These are phyloP conservation scores for Colletotrichum plurivorum DNA, from an alignment of 2,329 filamentous ascomycete species.

Conservation along the genomic window DNA sequence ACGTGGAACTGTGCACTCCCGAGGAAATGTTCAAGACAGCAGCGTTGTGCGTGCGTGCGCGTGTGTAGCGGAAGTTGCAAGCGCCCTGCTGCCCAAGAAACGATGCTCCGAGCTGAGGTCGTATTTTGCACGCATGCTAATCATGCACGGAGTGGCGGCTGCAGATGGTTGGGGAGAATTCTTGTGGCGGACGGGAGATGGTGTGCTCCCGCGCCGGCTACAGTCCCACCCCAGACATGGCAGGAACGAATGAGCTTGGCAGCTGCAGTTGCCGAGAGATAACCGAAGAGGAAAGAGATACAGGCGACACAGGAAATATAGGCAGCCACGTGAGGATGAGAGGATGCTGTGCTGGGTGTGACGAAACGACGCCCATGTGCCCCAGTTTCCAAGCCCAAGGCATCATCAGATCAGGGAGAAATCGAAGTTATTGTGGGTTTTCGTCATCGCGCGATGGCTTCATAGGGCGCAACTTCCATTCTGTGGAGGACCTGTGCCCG, in stretches of 20 bases:
- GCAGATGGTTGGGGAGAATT: not conserved
- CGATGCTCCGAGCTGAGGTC: constrained; percentile 16
- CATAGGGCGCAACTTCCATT: too few species aligned
- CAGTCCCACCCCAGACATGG: constrained; percentile 13
- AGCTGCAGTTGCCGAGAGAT: constrained; percentile 3
- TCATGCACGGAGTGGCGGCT: constrained; percentile 9
- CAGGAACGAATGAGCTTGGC: not conserved
- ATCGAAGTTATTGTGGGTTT: too few species aligned
- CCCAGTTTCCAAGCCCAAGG: not conserved
- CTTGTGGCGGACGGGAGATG: too few species aligned
- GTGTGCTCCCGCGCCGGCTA: not conserved
- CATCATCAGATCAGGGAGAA: not conserved
- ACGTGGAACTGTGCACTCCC: not conserved
- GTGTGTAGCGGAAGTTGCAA: not conserved
- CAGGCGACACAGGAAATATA: not conserved
- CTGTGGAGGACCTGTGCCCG: too few species aligned
- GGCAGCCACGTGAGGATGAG: not conserved
- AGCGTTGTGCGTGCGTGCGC: not conserved
- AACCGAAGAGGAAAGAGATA: constrained; percentile 9
- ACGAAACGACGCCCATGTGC: too few species aligned
- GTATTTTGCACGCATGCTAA: not conserved
- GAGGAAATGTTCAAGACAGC: not conserved
- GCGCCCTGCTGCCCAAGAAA: constrained; percentile 13
- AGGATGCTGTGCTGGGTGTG: not conserved
- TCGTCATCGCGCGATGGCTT: too few species aligned